These are phyloP conservation scores for Byssoonygena ceratinophila DNA, from an alignment of 2,329 filamentous ascomycete genomes.

Conservation along the genomic window DNA sequence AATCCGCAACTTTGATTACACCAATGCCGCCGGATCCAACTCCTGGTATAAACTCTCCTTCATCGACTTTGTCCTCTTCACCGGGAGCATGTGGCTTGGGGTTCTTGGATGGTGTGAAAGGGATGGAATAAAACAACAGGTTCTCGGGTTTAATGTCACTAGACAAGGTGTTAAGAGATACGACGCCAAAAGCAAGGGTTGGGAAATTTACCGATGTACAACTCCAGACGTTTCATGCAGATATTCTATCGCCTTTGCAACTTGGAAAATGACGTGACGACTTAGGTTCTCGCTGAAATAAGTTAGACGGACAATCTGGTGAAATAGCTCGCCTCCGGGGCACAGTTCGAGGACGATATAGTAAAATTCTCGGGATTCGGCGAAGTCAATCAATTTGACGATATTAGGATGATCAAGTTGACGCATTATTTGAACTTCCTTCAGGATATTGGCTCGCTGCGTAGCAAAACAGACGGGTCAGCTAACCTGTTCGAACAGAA, in stretches of 20 bases:
- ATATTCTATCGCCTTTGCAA: constrained; percentile 88
- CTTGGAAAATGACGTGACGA: constrained; percentile 86
- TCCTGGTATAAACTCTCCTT: constrained; percentile 81
- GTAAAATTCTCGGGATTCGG: constrained; percentile 88
- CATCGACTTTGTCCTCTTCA: constrained; percentile 94
- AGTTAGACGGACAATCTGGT: constrained; percentile 93
- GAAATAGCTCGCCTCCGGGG: constrained; percentile 91
- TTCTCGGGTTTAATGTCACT: constrained; percentile 99
- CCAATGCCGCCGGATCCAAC: constrained; percentile 83
- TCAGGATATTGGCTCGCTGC: constrained; percentile 70
- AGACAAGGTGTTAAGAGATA: constrained; percentile 8
- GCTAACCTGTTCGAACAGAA: not conserved
- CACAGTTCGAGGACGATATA: constrained; percentile 95
- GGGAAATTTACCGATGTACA: constrained; percentile 71
- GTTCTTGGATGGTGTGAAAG: constrained; percentile 66
- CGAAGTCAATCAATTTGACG: constrained; percentile 84
- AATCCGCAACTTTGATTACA: constrained; percentile 93
- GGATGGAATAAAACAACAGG: constrained; percentile 78
- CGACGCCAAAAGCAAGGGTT: not conserved
- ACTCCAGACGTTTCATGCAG: constrained; percentile 90
- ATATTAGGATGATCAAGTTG: constrained; percentile 95
- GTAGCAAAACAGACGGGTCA: constrained; percentile 3
- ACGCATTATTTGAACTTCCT: constrained; percentile 98
- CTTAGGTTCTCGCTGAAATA: constrained; percentile 97
- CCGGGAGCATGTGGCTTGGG: constrained; percentile 74